phyloP scores from a whole-genome alignment of 495 filamentous ascomycete genomes.

The Annulohypoxylon bovei region DNA sequence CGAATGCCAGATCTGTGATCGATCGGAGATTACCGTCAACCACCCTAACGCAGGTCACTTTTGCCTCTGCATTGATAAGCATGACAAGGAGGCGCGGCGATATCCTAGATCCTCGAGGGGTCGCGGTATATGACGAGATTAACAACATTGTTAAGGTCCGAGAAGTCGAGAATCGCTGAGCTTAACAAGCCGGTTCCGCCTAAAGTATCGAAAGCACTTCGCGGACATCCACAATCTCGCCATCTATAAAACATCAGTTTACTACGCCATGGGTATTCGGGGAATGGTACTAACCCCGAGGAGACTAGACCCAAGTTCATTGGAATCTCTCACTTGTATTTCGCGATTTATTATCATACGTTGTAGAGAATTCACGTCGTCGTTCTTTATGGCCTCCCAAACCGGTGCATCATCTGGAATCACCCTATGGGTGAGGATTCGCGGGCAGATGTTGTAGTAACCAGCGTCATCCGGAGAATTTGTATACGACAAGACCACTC shows the following conservation, averaged over 20 bases:
- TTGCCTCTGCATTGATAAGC: not conserved
- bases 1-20: not conserved
- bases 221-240: not conserved
- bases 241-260: not conserved
- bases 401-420: not conserved
- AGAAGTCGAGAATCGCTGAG: not conserved
- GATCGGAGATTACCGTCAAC: not conserved
- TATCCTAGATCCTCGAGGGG: not conserved
- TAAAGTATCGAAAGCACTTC: not conserved
- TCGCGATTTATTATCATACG: not conserved
- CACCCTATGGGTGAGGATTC: not conserved
- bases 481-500: not conserved
- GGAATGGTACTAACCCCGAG: not conserved
- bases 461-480: not conserved
- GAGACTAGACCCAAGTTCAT: not conserved
- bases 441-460: constrained; percentile 9
- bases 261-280: too few species aligned
- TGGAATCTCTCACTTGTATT: not conserved
- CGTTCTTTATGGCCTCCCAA: not conserved
- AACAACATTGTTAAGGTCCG: not conserved
- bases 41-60: not conserved
- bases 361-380: not conserved
- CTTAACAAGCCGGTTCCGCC: not conserved
- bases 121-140: too few species aligned
- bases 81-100: not conserved